Conservation (phyloP, 2,329 filamentous ascomycete species). For the Arachnomyces sp. region DNA sequence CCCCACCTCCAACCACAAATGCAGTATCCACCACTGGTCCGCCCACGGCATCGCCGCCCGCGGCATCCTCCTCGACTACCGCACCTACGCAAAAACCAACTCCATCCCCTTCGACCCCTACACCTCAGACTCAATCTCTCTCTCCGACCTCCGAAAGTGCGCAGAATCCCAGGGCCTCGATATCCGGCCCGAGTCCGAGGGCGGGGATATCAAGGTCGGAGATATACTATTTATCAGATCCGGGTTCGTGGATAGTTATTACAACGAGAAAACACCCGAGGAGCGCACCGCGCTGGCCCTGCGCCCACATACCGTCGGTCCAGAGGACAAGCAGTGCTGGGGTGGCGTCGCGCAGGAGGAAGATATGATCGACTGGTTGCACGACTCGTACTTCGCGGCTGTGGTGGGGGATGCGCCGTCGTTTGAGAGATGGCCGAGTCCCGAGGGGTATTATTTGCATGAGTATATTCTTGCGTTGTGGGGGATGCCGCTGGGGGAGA, state of each 20-base stretch:
- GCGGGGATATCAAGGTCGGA: conserved; percentile 49
- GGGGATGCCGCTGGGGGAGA: conserved; percentile 39
- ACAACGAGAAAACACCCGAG: conserved; percentile 39
- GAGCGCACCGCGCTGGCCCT: conserved; percentile 25
- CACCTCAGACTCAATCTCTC: conserved; percentile 45
- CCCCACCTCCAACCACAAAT: conserved; percentile 26
- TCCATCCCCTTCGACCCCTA: conserved; percentile 46
- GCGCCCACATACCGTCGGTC: conserved; percentile 18
- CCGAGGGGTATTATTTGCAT: conserved; percentile 27
- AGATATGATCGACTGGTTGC: conserved; percentile 56
- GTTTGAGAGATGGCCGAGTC: conserved; percentile 56
- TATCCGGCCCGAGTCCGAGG: conserved; percentile 47
- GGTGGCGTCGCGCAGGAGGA: conserved; percentile 47
- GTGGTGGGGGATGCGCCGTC: conserved; percentile 55
- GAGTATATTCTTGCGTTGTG: conserved; percentile 36
- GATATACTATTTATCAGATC: conserved; percentile 60
- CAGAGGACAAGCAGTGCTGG: conserved; percentile 36
- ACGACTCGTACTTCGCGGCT: conserved; percentile 60
- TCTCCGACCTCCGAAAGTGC: conserved; percentile 49
- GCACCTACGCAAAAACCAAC: conserved; percentile 41
- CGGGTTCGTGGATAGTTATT: conserved; percentile 50
- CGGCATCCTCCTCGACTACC: conserved; percentile 36
- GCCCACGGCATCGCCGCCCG: conserved; percentile 35
- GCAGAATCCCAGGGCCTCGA: conserved; percentile 54
- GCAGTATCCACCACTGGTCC: conserved; percentile 37